Conservation (phyloP, 768 basidiomycete genomes). For the Leccinum uliginosum region DNA sequence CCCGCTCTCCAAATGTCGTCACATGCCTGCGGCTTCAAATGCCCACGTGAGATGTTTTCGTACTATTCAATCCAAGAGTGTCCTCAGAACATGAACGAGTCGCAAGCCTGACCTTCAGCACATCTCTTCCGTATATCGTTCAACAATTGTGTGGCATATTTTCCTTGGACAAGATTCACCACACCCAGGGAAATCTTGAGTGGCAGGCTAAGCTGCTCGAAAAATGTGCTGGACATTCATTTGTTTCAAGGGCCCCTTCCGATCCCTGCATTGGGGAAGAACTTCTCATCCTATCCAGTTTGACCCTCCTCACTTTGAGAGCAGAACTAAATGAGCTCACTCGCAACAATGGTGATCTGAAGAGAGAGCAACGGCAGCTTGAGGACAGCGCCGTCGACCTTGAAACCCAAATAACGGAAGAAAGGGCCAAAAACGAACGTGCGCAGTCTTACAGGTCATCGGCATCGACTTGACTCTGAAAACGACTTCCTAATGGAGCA, state of each 20-base stretch:
- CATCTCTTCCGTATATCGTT: constrained; percentile 38
- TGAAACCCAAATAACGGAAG: constrained; percentile 9
- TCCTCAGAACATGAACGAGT: constrained; percentile 46
- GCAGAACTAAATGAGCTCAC: constrained; percentile 39
- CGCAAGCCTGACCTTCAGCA: constrained; percentile 50
- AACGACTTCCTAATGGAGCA: constrained; percentile 33
- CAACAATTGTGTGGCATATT: constrained; percentile 41
- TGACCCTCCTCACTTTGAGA: constrained; percentile 40
- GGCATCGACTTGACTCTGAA: constrained; percentile 37
- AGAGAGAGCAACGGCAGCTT: constrained; percentile 20
- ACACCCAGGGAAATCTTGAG: constrained; percentile 37
- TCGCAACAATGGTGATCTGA: constrained; percentile 22
- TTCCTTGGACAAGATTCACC: constrained; percentile 35
- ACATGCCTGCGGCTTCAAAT: constrained; percentile 38
- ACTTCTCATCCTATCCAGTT: constrained; percentile 44
- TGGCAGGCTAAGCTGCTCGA: constrained; percentile 54
- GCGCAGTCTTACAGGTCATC: constrained; percentile 1
- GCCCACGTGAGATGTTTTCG: constrained; percentile 36
- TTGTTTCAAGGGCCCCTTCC: constrained; percentile 34
- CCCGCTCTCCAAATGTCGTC: constrained; percentile 58
- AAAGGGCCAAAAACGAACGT: constrained; percentile 1
- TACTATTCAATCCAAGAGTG: constrained; percentile 59
- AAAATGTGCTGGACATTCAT: constrained; percentile 52
- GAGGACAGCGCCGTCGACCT: constrained; percentile 24
- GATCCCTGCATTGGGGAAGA: constrained; percentile 24